Conservation (phyloP, 345 rosid species). For the Populus euphratica region DNA sequence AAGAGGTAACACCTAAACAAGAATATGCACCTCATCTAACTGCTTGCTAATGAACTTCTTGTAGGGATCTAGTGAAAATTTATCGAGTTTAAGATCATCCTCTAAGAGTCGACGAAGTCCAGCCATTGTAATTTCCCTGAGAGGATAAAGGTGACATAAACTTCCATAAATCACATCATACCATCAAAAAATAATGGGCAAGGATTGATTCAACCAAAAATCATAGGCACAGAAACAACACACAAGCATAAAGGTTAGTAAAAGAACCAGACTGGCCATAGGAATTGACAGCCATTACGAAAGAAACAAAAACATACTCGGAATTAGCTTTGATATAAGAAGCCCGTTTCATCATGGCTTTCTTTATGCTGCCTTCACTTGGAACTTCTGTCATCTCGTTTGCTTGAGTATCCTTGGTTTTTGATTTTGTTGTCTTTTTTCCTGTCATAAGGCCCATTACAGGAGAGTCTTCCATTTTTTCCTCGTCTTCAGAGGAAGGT, state of each 20-base stretch:
- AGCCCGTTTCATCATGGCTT: constrained; percentile 56
- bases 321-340: constrained; percentile 61
- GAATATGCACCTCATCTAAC: constrained; percentile 53
- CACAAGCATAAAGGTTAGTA: background rate
- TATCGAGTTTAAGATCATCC: constrained; percentile 71
- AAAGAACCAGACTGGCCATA: background rate
- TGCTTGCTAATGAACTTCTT: constrained; percentile 61
- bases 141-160: constrained; percentile 13
- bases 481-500: constrained; percentile 44
- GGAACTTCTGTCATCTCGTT: constrained; percentile 38
- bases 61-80: constrained; percentile 56
- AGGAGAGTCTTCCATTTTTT: constrained; percentile 76
- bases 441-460: constrained; percentile 65
- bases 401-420: constrained; percentile 29
- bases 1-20: constrained; percentile 11
- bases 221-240: background rate
- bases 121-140: constrained; percentile 69
- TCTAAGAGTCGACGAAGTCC: constrained; percentile 79
- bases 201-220: constrained; percentile 6
- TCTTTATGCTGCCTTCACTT: constrained; percentile 44
- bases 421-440: constrained; percentile 30
- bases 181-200: background rate
- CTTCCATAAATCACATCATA: constrained; percentile 3
- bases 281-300: background rate
- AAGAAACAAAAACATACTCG: constrained; percentile 44